phyloP scores from a whole-genome alignment of 2,329 filamentous ascomycete genomes.

The Didymella arachidicola region DNA sequence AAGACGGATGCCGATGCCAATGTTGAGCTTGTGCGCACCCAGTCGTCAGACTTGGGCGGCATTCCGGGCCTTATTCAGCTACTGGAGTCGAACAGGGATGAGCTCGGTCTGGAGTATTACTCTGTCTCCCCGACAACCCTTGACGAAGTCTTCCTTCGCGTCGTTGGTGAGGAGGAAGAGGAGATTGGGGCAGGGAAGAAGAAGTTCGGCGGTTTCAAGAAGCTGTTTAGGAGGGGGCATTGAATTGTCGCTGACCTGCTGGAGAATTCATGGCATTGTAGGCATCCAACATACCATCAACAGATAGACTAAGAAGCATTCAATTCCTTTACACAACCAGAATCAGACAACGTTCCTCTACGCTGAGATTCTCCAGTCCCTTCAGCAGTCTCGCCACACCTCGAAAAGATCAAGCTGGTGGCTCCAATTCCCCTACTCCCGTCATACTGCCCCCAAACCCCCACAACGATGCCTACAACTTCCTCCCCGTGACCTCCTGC shows the following conservation, averaged over 20 bases:
- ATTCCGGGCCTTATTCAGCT: conserved; percentile 75
- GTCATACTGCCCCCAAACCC: background rate
- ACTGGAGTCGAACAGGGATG: conserved; percentile 74
- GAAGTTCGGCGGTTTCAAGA: conserved; percentile 5
- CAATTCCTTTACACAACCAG: background rate
- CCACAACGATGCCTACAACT: background rate
- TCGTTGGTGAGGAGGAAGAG: conserved; percentile 78
- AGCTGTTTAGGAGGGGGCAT: background rate
- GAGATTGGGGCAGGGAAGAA: conserved; percentile 24
- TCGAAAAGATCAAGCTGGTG: background rate
- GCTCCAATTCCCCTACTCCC: background rate
- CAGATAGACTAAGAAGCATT: conserved; percentile 3
- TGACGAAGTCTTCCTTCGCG: conserved; percentile 88
- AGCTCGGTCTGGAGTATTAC: conserved; percentile 81
- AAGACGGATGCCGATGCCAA: conserved; percentile 28
- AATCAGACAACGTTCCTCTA: background rate
- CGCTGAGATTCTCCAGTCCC: background rate
- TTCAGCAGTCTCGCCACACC: background rate
- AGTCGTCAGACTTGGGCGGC: conserved; percentile 48
- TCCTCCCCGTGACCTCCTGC: background rate
- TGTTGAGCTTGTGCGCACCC: conserved; percentile 34
- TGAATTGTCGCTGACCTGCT: background rate
- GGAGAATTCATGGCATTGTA: background rate
- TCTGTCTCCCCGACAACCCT: conserved; percentile 86
- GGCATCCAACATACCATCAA: background rate